phyloP scores from a whole-genome alignment of 495 filamentous ascomycete genomes.

The Sordaria brevicollis region DNA sequence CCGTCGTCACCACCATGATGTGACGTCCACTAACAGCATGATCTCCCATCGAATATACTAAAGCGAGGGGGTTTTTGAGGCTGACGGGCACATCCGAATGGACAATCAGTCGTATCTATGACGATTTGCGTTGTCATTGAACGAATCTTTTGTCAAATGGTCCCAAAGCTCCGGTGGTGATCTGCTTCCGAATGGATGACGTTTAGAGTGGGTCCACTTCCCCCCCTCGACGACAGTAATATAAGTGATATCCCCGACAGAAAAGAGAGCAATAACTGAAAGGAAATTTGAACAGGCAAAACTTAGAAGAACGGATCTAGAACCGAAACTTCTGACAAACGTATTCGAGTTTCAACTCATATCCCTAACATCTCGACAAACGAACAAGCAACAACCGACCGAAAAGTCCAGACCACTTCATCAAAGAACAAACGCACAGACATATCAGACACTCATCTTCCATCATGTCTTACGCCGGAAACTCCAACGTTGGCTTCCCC shows the following conservation, averaged over 20 bases:
- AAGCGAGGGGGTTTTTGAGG: background rate
- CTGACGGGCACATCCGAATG: background rate
- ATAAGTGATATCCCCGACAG: background rate
- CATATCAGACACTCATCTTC: background rate
- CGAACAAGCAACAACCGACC: background rate
- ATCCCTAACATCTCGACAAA: background rate
- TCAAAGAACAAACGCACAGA: background rate
- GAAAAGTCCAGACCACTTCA: background rate
- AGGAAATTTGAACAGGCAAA: background rate
- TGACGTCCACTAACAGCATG: background rate
- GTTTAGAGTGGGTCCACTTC: background rate
- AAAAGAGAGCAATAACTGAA: background rate
- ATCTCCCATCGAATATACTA: background rate
- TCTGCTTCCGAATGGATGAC: background rate
- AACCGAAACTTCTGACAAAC: background rate
- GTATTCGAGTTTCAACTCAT: background rate
- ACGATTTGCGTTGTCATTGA: background rate
- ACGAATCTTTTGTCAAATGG: background rate
- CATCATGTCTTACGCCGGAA: conserved; percentile 7
- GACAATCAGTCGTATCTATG: background rate
- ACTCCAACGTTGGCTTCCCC: conserved; percentile 12
- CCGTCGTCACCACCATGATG: background rate
- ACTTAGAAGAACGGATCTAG: background rate
- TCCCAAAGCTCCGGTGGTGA: background rate
- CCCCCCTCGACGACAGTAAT: background rate